phyloP scores from a whole-genome alignment of 1,139 yeast species.

The Eremothecium sinecaudum region DNA sequence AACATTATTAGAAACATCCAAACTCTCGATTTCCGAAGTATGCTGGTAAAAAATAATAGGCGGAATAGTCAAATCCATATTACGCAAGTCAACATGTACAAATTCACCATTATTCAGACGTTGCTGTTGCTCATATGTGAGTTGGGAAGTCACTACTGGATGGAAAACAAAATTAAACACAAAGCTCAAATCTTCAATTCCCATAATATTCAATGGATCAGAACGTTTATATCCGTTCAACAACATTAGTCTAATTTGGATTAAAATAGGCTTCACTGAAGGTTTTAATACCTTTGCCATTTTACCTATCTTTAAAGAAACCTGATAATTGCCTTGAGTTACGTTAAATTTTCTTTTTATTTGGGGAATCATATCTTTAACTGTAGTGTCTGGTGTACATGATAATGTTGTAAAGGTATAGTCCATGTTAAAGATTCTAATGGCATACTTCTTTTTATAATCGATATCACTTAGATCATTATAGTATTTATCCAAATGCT shows the following conservation, averaged over 20 bases:
- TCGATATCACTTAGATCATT: constrained; percentile 29
- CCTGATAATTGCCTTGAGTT: constrained; percentile 67
- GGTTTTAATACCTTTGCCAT: constrained; percentile 64
- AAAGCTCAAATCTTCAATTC: constrained; percentile 80
- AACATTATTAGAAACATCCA: constrained; percentile 83
- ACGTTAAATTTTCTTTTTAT: constrained; percentile 58
- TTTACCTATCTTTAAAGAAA: constrained; percentile 74
- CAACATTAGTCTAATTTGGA: constrained; percentile 64
- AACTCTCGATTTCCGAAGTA: constrained; percentile 69
- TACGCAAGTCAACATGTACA: constrained; percentile 64
- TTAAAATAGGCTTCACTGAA: constrained; percentile 66
- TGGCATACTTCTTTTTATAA: constrained; percentile 29
- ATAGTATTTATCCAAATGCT: constrained; percentile 27
- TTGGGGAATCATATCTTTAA: constrained; percentile 58
- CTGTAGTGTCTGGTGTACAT: constrained; percentile 65
- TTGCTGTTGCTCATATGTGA: constrained; percentile 59
- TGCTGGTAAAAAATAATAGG: constrained; percentile 78
- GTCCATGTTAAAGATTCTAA: constrained; percentile 69
- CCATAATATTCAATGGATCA: constrained; percentile 69
- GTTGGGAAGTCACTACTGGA: constrained; percentile 57
- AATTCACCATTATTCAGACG: constrained; percentile 51
- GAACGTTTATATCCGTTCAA: constrained; percentile 72
- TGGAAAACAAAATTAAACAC: constrained; percentile 78
- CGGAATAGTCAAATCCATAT: constrained; percentile 70
- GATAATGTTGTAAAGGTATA: constrained; percentile 75